These are phyloP conservation scores for Cystoderma amianthinum DNA, from an alignment of 768 basidiomycete genomes.

Conservation along the genomic window DNA sequence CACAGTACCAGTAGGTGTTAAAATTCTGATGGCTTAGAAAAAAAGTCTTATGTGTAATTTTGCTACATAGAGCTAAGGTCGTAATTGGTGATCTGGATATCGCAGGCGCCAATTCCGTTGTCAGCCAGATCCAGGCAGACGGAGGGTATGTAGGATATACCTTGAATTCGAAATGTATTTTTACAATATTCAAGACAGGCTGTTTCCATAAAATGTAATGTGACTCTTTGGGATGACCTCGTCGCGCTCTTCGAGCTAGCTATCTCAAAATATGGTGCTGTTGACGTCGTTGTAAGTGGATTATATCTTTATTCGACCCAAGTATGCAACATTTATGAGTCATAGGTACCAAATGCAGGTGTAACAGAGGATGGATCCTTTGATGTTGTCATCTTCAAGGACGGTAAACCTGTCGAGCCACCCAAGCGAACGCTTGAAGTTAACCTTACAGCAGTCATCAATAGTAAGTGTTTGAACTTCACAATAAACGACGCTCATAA, in stretches of 20 bases:
- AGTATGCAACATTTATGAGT: neutral
- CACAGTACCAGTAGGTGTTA: slow-evolving; percentile 36
- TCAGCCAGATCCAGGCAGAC: slow-evolving; percentile 26
- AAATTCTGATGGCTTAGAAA: neutral
- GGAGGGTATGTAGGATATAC: slow-evolving; percentile 31
- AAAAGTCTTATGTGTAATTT: neutral
- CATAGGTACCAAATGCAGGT: slow-evolving; percentile 44
- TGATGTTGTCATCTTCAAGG: slow-evolving; percentile 18
- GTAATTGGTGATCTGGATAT: slow-evolving; percentile 47
- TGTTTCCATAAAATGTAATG: slow-evolving; percentile 36
- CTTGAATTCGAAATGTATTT: neutral
- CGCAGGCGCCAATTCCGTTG: slow-evolving; percentile 29
- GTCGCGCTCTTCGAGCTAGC: slow-evolving; percentile 45
- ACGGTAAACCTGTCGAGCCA: slow-evolving; percentile 39
- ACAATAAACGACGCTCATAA: too few relatives aligned
- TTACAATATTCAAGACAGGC: slow-evolving; percentile 37
- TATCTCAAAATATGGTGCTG: slow-evolving; percentile 34
- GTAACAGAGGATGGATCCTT: slow-evolving; percentile 28
- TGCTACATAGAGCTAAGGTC: slow-evolving; percentile 34
- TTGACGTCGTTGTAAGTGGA: slow-evolving; percentile 44
- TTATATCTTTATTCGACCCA: neutral
- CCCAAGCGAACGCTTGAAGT: slow-evolving; percentile 37
- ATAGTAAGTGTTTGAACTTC: slow-evolving; percentile 27
- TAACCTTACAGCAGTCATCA: slow-evolving; percentile 39
- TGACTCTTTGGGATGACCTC: slow-evolving; percentile 47